phyloP scores from a whole-genome alignment of 176 grass and related monocot genomes.

The Raddia guianensis region DNA sequence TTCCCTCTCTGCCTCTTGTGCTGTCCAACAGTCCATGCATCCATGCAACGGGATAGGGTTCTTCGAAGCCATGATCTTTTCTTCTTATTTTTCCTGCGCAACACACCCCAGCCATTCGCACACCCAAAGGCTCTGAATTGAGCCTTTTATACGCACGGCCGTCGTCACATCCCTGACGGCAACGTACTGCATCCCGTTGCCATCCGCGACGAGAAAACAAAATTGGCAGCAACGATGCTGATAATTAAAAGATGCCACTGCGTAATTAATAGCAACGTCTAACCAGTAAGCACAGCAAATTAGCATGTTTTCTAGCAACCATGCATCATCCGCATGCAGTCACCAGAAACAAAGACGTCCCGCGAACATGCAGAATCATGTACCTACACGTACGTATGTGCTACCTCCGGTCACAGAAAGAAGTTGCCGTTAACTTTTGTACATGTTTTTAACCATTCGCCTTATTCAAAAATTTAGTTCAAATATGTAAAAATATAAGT shows the following conservation, averaged over 20 bases:
- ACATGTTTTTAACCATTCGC: no score
- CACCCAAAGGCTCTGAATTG: no score
- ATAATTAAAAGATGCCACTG: neutral
- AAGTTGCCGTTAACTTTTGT: no score
- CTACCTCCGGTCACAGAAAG: no score
- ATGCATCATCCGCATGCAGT: no score
- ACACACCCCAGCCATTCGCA: neutral
- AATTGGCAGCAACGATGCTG: neutral
- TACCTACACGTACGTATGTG: no score
- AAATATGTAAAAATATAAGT: no score
- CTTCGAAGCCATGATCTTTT: neutral
- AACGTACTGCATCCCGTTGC: constrained; percentile 13
- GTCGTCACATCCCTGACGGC: constrained; percentile 26
- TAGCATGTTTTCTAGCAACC: no score
- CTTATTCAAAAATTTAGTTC: no score
- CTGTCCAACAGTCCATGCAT: neutral
- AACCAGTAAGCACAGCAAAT: neutral
- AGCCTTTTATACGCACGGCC: neutral
- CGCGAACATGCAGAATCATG: no score
- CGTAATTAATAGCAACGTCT: constrained; percentile 6
- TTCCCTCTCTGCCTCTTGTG: neutral
- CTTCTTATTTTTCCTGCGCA: neutral
- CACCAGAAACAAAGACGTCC: no score
- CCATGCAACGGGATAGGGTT: neutral
- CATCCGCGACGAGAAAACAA: neutral